A percentile compares a stretch with the other conserved stretches of the same genome.
phyloP scores from a whole-genome alignment of 2,329 filamentous ascomycete species.

The Achaetomium macrosporum region DNA sequence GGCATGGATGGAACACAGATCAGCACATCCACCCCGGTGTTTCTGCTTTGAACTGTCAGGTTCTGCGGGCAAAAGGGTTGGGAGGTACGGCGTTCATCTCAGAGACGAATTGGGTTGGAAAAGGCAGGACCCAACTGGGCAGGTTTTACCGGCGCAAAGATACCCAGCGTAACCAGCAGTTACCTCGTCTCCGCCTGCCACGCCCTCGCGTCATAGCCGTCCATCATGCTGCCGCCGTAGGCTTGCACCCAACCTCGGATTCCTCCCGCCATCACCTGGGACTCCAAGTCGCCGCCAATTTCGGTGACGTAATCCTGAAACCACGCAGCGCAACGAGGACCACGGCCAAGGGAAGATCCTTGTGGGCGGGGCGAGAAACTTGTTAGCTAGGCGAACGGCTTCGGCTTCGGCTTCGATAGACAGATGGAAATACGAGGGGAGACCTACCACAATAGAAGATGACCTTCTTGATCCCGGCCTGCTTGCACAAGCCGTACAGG shows the following conservation, averaged over 20 bases:
- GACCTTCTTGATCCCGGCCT: constrained; percentile 42
- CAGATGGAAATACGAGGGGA: constrained; percentile 3
- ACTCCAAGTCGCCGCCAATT: constrained; percentile 38
- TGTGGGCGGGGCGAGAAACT: no score
- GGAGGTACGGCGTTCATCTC: constrained; percentile 8
- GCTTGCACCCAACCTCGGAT: constrained; percentile 51
- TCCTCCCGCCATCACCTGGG: constrained; percentile 45
- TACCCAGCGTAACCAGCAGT: constrained; percentile 7
- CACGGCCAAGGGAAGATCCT: constrained; percentile 48
- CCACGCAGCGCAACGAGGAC: constrained; percentile 49
- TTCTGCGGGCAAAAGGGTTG: neutral
- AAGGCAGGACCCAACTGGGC: neutral
- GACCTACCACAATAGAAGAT: constrained; percentile 52
- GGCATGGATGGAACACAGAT: neutral
- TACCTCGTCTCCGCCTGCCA: constrained; percentile 26
- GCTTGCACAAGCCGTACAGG: constrained; percentile 44
- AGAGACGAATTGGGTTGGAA: neutral
- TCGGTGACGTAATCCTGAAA: constrained; percentile 51
- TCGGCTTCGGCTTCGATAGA: constrained; percentile 1
- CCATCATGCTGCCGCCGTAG: constrained; percentile 43
- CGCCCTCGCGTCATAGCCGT: constrained; percentile 42
- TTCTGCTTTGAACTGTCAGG: neutral
- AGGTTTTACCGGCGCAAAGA: constrained; percentile 6
- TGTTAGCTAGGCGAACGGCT: neutral
- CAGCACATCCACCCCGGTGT: neutral